Evolutionary conservation across 1,284 basidiomycete genomes (phyloP).

Genomic region (Trichosporon ovoides): DNA sequence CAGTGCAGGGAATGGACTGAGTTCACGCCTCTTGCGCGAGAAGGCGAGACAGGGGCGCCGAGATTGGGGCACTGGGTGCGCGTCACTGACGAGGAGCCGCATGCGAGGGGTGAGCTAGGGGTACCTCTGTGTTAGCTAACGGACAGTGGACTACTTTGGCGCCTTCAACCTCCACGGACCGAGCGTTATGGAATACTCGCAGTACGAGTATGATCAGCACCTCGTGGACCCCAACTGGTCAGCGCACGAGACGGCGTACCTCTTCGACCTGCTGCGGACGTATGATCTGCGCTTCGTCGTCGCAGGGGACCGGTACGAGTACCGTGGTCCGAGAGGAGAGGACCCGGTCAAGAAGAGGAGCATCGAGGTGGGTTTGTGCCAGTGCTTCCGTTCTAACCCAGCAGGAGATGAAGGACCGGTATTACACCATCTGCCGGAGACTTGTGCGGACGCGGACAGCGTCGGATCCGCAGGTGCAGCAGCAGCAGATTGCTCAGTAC

Average conservation of each 20-base stretch:
- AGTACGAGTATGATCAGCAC: conserved; percentile 80
- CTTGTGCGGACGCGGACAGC: conserved; percentile 74
- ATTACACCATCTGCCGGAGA: conserved; percentile 86
- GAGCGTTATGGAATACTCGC: conserved; percentile 72
- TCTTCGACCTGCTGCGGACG: conserved; percentile 72
- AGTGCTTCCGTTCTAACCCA: conserved; percentile 3
- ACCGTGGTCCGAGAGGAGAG: conserved; percentile 25
- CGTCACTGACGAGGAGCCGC: conserved; percentile 32
- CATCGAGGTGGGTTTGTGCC: conserved; percentile 58
- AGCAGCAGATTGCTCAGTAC: conserved; percentile 62
- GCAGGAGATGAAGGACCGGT: conserved; percentile 90
- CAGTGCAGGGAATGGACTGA: conserved; percentile 62
- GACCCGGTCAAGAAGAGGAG: conserved; percentile 52
- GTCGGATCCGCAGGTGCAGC: conserved; percentile 68
- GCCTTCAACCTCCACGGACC: conserved; percentile 47
- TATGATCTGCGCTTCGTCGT: conserved; percentile 90
- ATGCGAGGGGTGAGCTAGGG: conserved; percentile 25
- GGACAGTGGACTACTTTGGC: conserved; percentile 39
- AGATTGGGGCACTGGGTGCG: conserved; percentile 41
- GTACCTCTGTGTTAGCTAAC: conserved; percentile 30
- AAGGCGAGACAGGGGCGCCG: conserved; percentile 16
- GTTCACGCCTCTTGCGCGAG: conserved; percentile 53
- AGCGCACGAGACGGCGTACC: conserved; percentile 88
- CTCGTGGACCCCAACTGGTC: conserved; percentile 82
- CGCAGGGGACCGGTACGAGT: conserved; percentile 85